phyloP scores from a whole-genome alignment of 805 yeast genomes.

The Wickerhamiella kurtzmanii region DNA sequence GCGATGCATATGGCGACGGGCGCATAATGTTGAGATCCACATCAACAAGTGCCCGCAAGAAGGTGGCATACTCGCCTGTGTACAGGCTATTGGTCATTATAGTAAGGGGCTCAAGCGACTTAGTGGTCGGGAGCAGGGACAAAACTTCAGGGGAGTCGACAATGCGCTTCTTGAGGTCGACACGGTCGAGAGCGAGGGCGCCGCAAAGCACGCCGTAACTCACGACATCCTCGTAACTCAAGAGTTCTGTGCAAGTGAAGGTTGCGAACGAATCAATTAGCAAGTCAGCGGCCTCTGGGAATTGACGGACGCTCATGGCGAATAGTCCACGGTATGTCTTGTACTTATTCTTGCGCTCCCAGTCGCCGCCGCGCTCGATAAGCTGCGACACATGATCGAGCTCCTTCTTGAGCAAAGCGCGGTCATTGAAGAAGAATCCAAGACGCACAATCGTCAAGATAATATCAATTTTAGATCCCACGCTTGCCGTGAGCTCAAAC shows the following conservation, averaged over 20 bases:
- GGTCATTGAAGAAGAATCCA: constrained; percentile 82
- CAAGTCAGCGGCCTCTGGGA: constrained; percentile 69
- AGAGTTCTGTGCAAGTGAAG: constrained; percentile 81
- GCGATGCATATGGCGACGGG: constrained; percentile 51
- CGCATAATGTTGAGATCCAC: constrained; percentile 61
- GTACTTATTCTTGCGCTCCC: constrained; percentile 95
- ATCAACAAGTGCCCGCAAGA: constrained; percentile 62
- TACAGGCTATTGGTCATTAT: constrained; percentile 76
- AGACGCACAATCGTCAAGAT: constrained; percentile 68
- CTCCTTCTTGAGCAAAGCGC: constrained; percentile 50
- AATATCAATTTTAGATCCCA: constrained; percentile 84
- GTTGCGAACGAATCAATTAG: constrained; percentile 88
- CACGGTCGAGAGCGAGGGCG: constrained; percentile 65
- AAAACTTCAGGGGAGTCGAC: constrained; percentile 91
- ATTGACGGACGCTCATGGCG: constrained; percentile 70
- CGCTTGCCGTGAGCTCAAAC: constrained; percentile 62
- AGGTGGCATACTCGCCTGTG: constrained; percentile 71
- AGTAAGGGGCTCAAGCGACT: constrained; percentile 64
- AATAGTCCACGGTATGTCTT: constrained; percentile 85
- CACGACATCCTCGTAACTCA: constrained; percentile 82
- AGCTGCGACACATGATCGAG: constrained; percentile 58
- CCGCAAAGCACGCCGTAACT: constrained; percentile 84
- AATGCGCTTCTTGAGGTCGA: constrained; percentile 67
- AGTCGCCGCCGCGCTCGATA: constrained; percentile 95
- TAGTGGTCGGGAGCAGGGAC: constrained; percentile 53